These are phyloP conservation scores for Globisporangium cederbergense DNA, from an alignment of 352 stramenopile species.

Conservation along the genomic window DNA sequence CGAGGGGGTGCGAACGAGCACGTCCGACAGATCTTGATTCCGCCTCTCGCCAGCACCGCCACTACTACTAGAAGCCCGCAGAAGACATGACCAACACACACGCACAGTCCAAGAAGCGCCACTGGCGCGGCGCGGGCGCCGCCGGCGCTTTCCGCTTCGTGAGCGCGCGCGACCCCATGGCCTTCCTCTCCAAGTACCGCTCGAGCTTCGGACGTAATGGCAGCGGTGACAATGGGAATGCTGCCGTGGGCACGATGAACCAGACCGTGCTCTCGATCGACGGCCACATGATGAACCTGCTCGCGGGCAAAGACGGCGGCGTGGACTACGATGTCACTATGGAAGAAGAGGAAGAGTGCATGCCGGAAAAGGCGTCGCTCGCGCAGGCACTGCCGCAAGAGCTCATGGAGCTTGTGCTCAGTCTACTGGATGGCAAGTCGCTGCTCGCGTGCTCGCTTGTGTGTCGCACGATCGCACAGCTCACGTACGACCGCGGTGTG, in stretches of 20 bases:
- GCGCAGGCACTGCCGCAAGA: slow-evolving; percentile 52
- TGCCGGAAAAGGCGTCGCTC: slow-evolving; percentile 18
- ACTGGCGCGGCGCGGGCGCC: slow-evolving; percentile 25
- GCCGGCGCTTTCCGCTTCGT: slow-evolving; percentile 10
- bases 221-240: not conserved
- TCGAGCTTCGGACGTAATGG: slow-evolving; percentile 15
- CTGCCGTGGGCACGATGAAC: not conserved
- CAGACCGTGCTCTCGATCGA: slow-evolving; percentile 16
- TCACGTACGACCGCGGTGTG: slow-evolving; percentile 54
- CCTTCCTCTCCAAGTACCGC: slow-evolving; percentile 32
- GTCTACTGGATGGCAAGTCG: slow-evolving; percentile 51
- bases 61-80: not conserved
- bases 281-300: slow-evolving; percentile 12
- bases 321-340: slow-evolving; percentile 21
- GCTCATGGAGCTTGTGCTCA: slow-evolving; percentile 41
- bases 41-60: not conserved
- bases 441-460: slow-evolving; percentile 44
- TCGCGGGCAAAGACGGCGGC: slow-evolving; percentile 1
- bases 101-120: slow-evolving; percentile 44
- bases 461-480: slow-evolving; percentile 37
- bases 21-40: not conserved
- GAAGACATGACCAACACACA: slow-evolving; percentile 26
- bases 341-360: not conserved
- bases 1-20: slow-evolving; percentile 3
- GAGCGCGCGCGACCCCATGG: slow-evolving; percentile 18